phyloP scores from a whole-genome alignment of 225 moss, liverwort and hornwort genomes.

The Takakia lepidozioides region DNA sequence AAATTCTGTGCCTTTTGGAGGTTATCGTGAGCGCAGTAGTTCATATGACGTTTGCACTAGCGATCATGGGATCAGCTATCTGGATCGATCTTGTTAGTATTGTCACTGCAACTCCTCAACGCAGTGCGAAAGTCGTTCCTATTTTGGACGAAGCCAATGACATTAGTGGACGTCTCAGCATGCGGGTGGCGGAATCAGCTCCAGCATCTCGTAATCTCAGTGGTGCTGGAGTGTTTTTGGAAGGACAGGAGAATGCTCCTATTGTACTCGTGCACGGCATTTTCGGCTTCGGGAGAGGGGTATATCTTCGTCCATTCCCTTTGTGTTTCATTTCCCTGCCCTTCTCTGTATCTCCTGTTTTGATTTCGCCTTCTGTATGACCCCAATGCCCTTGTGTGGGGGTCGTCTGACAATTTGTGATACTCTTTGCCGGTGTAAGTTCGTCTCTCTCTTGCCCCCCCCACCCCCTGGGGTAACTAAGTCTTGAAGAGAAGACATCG shows the following conservation, averaged over 20 bases:
- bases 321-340: too few relatives aligned
- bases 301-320: too few relatives aligned
- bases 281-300: conserved; percentile 87
- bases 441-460: too few relatives aligned
- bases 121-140: conserved; percentile 32
- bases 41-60: conserved; percentile 17
- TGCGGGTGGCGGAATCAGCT: conserved; percentile 7
- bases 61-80: conserved; percentile 23
- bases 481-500: too few relatives aligned
- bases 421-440: too few relatives aligned
- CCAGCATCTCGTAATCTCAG: conserved; percentile 6
- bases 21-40: conserved; percentile 39
- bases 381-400: too few relatives aligned
- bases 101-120: conserved; percentile 18
- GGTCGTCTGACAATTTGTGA: too few relatives aligned
- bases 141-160: conserved; percentile 23
- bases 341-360: too few relatives aligned
- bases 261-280: conserved; percentile 88
- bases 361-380: too few relatives aligned
- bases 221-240: conserved; percentile 25
- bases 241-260: conserved; percentile 60
- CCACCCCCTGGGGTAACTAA: too few relatives aligned
- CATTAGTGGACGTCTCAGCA: conserved; percentile 8
- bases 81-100: conserved; percentile 26
- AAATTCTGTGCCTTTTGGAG: conserved; percentile 36